phyloP scores from a whole-genome alignment of 1,284 basidiomycete genomes.

The Microstroma glucosiphilum region DNA sequence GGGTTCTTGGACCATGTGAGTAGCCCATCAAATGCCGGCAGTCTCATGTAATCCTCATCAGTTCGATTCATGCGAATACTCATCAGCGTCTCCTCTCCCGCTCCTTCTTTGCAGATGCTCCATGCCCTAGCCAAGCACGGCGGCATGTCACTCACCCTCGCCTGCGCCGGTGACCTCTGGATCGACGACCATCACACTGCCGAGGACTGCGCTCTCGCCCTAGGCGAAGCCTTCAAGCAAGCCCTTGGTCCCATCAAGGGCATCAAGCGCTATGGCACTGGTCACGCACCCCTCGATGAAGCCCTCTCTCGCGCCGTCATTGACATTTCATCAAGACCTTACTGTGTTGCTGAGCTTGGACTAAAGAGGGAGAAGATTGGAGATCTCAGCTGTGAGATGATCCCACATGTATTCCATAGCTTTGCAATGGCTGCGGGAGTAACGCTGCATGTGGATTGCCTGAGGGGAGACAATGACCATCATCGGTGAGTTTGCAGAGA shows the following conservation, averaged over 20 bases:
- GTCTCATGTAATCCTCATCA: not conserved
- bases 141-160: conserved; percentile 66
- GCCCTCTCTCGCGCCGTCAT: conserved; percentile 83
- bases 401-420: conserved; percentile 87
- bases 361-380: conserved; percentile 88
- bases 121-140: conserved; percentile 51
- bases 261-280: conserved; percentile 90
- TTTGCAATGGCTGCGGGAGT: conserved; percentile 86
- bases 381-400: conserved; percentile 80
- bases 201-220: conserved; percentile 84
- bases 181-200: conserved; percentile 99
- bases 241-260: conserved; percentile 90
- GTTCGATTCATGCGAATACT: not conserved
- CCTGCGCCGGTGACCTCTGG: conserved; percentile 89
- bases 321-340: conserved; percentile 94
- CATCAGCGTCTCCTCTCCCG: too few species aligned
- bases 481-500: conserved; percentile 64
- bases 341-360: conserved; percentile 78
- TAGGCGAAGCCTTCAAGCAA: conserved; percentile 89
- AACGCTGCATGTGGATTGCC: conserved; percentile 85
- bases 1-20: conserved; percentile 82
- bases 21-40: conserved; percentile 56
- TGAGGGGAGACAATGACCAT: conserved; percentile 94
- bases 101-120: conserved; percentile 36
- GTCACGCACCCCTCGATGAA: conserved; percentile 93